Conservation (phyloP, 768 basidiomycete genomes). For the Pulveroboletus sp. region DNA sequence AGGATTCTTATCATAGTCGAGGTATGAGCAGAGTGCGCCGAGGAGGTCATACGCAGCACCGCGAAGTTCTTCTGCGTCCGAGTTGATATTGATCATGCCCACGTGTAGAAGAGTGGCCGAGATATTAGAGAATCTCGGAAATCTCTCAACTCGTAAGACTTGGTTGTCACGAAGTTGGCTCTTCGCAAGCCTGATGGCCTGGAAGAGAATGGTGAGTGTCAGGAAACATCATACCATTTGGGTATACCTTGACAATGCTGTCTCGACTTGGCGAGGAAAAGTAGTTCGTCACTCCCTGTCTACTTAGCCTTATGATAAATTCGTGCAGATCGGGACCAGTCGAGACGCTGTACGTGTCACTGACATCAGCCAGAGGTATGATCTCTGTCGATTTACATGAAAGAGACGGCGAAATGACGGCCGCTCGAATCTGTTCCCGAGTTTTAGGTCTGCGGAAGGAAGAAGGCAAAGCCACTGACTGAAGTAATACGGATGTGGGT, state of each 20-base stretch:
- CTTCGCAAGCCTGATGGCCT: conserved; percentile 78
- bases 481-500: conserved; percentile 77
- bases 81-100: conserved; percentile 73
- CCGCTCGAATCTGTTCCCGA: conserved; percentile 57
- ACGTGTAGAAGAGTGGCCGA: conserved; percentile 85
- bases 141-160: conserved; percentile 52
- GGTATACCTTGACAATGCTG: conserved; percentile 63
- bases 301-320: conserved; percentile 74
- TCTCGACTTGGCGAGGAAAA: conserved; percentile 72
- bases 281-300: conserved; percentile 68
- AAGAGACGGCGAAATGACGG: conserved; percentile 61
- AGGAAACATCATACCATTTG: not conserved
- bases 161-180: conserved; percentile 58
- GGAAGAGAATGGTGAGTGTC: conserved; percentile 1
- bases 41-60: conserved; percentile 77
- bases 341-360: conserved; percentile 81
- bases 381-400: conserved; percentile 80
- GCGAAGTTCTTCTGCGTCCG: conserved; percentile 72
- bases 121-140: conserved; percentile 77
- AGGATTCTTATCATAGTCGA: conserved; percentile 73
- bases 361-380: conserved; percentile 73
- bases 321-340: conserved; percentile 74
- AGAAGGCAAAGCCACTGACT: conserved; percentile 38
- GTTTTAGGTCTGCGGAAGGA: conserved; percentile 3
- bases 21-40: conserved; percentile 67